These are phyloP conservation scores for Leptographium galeiforme DNA, from an alignment of 2,329 filamentous ascomycete species.

Conservation along the genomic window DNA sequence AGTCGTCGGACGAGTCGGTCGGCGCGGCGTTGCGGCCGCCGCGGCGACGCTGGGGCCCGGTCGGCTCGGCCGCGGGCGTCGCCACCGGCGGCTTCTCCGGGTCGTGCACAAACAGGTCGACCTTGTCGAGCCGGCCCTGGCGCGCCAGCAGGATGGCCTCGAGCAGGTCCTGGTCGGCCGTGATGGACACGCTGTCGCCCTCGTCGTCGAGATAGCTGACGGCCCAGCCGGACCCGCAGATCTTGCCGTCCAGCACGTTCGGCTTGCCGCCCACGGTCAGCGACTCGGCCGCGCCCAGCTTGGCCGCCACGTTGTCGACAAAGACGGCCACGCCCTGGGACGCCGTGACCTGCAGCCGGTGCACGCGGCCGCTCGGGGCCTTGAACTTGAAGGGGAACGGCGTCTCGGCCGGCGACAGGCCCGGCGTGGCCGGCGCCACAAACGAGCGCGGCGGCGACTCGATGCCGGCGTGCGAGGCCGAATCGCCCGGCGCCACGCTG, in stretches of 20 bases:
- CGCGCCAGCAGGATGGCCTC: slow-evolving; percentile 81
- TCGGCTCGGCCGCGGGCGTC: slow-evolving; percentile 24
- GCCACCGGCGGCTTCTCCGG: slow-evolving; percentile 77
- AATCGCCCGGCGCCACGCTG: slow-evolving; percentile 84
- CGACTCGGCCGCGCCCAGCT: slow-evolving; percentile 63
- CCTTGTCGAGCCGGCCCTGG: slow-evolving; percentile 70
- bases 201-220: slow-evolving; percentile 95
- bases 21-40: slow-evolving; percentile 2
- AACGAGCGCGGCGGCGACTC: slow-evolving; percentile 62
- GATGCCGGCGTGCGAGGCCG: slow-evolving; percentile 78
- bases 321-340: slow-evolving; percentile 70
- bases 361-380: slow-evolving; percentile 85
- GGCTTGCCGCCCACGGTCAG: slow-evolving; percentile 75
- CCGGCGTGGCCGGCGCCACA: slow-evolving; percentile 29
- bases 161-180: slow-evolving; percentile 81
- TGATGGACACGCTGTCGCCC: slow-evolving; percentile 92
- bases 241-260: slow-evolving; percentile 65
- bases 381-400: slow-evolving; percentile 99
- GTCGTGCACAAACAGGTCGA: slow-evolving; percentile 93
- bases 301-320: slow-evolving; percentile 62
- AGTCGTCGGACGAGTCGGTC: slow-evolving; percentile 26
- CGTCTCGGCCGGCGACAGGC: slow-evolving; percentile 51
- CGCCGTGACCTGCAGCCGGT: slow-evolving; percentile 75
- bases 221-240: slow-evolving; percentile 69
- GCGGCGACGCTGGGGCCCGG: slow-evolving; percentile 27